These are phyloP conservation scores for Eucalyptus erythrocorys DNA, from an alignment of 345 rosid species.

Conservation along the genomic window DNA sequence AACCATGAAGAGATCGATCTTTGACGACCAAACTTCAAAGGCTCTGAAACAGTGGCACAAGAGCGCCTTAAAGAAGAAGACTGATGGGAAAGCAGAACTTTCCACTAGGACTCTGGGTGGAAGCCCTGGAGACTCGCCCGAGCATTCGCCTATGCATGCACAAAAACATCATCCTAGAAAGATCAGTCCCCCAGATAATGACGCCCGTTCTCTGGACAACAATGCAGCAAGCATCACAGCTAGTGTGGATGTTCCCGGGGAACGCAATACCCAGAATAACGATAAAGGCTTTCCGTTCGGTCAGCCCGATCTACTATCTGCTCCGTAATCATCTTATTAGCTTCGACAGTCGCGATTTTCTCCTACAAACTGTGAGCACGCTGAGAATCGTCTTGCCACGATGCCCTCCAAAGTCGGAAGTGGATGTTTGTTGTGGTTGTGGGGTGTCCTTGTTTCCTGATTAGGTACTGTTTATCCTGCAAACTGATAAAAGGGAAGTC, in stretches of 20 bases:
- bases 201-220: not conserved
- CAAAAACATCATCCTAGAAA: not conserved
- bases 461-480: not conserved
- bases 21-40: conserved; percentile 82
- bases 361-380: not conserved
- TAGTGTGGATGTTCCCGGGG: conserved; percentile 27
- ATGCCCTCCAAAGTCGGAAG: not conserved
- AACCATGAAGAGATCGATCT: conserved; percentile 86
- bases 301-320: not conserved
- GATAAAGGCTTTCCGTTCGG: not conserved
- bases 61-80: conserved; percentile 43
- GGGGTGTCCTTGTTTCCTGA: not conserved
- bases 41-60: conserved; percentile 80
- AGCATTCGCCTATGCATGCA: not conserved
- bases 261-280: not conserved
- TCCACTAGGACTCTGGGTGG: conserved; percentile 12
- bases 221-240: conserved; percentile 36
- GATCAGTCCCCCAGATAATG: not conserved
- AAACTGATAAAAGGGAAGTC: not conserved
- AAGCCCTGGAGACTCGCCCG: conserved; percentile 7
- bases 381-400: not conserved
- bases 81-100: conserved; percentile 10
- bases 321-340: not conserved
- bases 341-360: not conserved
- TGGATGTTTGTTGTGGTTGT: not conserved